Evolutionary conservation across 352 stramenopile genomes (phyloP).

Genomic region (Phytophthora aleatoria): DNA sequence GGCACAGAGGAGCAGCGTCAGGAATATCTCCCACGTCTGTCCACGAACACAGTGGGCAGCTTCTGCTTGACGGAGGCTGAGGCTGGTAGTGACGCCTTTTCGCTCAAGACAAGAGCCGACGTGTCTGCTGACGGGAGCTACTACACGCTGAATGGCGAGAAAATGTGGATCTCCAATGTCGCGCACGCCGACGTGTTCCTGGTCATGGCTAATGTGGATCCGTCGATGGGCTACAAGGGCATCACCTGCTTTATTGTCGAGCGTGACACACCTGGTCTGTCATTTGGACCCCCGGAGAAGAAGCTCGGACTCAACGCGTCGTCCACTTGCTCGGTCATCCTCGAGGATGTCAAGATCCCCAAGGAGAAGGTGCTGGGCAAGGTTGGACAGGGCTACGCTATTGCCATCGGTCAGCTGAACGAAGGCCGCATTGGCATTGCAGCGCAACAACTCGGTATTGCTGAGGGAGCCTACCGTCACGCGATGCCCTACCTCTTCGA

Average conservation of each 20-base stretch:
- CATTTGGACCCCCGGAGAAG: constrained; percentile 90
- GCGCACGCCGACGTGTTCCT: constrained; percentile 93
- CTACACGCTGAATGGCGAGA: constrained; percentile 93
- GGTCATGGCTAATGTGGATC: constrained; percentile 93
- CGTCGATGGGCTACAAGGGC: constrained; percentile 91
- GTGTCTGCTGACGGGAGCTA: constrained; percentile 87
- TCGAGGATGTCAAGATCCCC: constrained; percentile 93
- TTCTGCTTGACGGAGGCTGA: constrained; percentile 95
- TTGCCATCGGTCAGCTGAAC: constrained; percentile 96
- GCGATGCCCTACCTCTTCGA: constrained; percentile 94
- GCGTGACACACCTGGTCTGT: constrained; percentile 82
- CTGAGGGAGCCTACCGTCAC: constrained; percentile 92
- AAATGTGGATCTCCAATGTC: constrained; percentile 97
- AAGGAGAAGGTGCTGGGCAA: constrained; percentile 89
- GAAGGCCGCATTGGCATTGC: constrained; percentile 94
- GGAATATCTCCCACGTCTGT: constrained; percentile 80
- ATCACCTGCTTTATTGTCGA: constrained; percentile 97
- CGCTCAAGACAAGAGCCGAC: constrained; percentile 91
- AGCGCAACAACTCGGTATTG: constrained; percentile 94
- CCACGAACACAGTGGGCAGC: constrained; percentile 78
- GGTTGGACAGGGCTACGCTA: constrained; percentile 91
- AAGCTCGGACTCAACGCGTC: constrained; percentile 95
- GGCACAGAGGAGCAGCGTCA: constrained; percentile 77
- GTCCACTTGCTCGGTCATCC: constrained; percentile 92
- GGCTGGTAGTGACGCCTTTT: constrained; percentile 95